Evolutionary conservation across 2,329 filamentous ascomycete species (phyloP), one percentile per base, ranked within the genome.

Genomic region (Boeremia lycopersici): DNA sequence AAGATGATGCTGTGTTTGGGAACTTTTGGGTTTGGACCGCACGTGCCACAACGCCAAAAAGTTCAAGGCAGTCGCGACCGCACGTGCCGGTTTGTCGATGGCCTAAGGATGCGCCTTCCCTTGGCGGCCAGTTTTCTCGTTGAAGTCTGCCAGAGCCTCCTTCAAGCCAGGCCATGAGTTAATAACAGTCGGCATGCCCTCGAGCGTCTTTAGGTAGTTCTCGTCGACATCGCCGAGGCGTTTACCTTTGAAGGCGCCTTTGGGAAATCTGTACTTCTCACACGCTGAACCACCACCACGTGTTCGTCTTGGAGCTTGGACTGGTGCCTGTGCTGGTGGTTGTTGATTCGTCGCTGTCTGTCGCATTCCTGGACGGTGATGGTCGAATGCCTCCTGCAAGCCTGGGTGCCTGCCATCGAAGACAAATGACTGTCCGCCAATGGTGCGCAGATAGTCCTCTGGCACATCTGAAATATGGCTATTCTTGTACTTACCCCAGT

Each of bases 381-480:
- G 62, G n/a, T 68, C 65, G 30, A 65, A 67, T 11, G 65, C 65
- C 23, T 67, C 64, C 23, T 57, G 49, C 9, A 67, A 31, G 17
- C 61, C 63, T 15, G 54, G 61, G 26, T 67, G 60, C 23, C 57
- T 62, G 40, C 52, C 50, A 11, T 57, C 59, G 31, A 62, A 64
- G 25, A 57, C 42, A 29, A 57, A 53, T n/a, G 64, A 39, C 44
- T 67, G 60, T 8, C 65, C 64, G 23, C 60, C 63, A 28, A 68
- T 63, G 4, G 64, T 64, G 38, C 53, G 60, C 9, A 67, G n/a
- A 26, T 67, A 68, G 44, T 52, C 59, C 11, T 65, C 64, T 13
- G 59, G 56, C 12, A 62, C 62, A 3, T 65, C 60, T 12, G 38
- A 38, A 31, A 68, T 67, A n/a, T 51, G 54, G 35, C 56, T 51